Percentiles rank a stretch among this genome's conserved stretches.
Conservation (phyloP, 202 grass and related monocot species). For the Hordeum pubiflorum region DNA sequence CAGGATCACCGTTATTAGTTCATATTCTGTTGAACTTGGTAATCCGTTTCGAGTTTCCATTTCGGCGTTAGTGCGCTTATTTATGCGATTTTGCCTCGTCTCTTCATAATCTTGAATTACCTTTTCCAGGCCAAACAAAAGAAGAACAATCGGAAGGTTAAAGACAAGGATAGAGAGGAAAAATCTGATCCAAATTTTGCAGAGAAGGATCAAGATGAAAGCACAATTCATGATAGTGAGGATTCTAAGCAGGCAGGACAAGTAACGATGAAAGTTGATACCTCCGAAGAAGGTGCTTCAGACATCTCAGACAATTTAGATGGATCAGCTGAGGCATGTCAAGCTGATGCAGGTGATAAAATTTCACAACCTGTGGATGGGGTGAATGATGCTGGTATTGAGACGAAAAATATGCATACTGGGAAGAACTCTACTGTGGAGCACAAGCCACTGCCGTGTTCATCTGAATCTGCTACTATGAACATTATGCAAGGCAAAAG, state of each 20-base stretch:
- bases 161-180: constrained; percentile 78
- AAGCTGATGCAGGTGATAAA: constrained; percentile 31
- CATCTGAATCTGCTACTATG: constrained; percentile 48
- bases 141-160: constrained; percentile 72
- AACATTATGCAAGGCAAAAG: constrained; percentile 56
- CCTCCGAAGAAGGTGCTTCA: constrained; percentile 52
- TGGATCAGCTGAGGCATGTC: constrained; percentile 36
- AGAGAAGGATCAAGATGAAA: constrained; percentile 43
- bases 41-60: not conserved
- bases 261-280: constrained; percentile 25
- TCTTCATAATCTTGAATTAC: constrained; percentile 27
- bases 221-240: constrained; percentile 34
- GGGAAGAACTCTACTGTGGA: constrained; percentile 41
- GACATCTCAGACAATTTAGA: constrained; percentile 52
- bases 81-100: not conserved
- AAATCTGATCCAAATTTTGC: constrained; percentile 34
- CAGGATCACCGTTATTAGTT: not conserved
- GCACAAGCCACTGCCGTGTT: constrained; percentile 38
- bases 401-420: constrained; percentile 40
- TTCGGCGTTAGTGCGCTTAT: not conserved
- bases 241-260: constrained; percentile 38
- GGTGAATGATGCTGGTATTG: constrained; percentile 28
- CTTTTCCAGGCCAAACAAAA: constrained; percentile 78
- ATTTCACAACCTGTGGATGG: constrained; percentile 9
- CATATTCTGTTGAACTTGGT: not conserved